Conservation (phyloP, 1,284 basidiomycete species). For the Pseudozyma hubeiensis region DNA sequence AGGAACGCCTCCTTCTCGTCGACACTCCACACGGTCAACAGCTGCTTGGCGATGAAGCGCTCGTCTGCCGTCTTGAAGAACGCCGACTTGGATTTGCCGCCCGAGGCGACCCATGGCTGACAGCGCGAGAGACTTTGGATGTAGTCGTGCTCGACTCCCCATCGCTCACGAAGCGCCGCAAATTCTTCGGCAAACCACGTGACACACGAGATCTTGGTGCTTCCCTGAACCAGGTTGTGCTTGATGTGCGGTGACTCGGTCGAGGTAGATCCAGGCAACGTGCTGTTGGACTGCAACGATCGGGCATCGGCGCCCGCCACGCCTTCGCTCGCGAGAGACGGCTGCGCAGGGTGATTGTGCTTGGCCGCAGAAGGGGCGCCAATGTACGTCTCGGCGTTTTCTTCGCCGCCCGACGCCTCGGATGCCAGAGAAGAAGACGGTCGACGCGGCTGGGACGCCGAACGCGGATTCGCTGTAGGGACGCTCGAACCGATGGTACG, state of each 20-base stretch:
- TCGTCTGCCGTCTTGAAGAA: constrained; percentile 62
- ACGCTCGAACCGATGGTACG: constrained; percentile 3
- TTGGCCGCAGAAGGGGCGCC: constrained; percentile 8
- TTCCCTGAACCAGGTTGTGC: constrained; percentile 55
- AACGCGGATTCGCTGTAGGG: constrained; percentile 20
- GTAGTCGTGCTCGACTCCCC: constrained; percentile 59
- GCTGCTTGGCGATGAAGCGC: constrained; percentile 59
- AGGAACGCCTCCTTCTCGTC: constrained; percentile 65
- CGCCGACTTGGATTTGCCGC: constrained; percentile 59
- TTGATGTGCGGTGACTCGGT: constrained; percentile 61
- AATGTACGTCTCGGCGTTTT: background rate
- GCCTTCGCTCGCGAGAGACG: constrained; percentile 23
- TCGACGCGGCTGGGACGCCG: constrained; percentile 8
- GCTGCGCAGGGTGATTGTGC: constrained; percentile 16
- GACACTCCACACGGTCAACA: constrained; percentile 60
- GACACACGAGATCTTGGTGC: constrained; percentile 61
- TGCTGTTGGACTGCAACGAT: constrained; percentile 40
- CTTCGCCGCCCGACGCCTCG: constrained; percentile 1
- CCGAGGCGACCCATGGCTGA: constrained; percentile 50
- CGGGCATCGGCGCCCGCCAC: constrained; percentile 25
- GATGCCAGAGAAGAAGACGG: constrained; percentile 9
- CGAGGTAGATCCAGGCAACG: constrained; percentile 33
- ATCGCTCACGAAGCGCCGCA: constrained; percentile 52
- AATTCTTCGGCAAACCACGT: constrained; percentile 66
- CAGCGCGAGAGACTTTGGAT: constrained; percentile 56